These are phyloP conservation scores for Aureobasidium sp. DNA, from an alignment of 2,329 filamentous ascomycete species.

Conservation along the genomic window DNA sequence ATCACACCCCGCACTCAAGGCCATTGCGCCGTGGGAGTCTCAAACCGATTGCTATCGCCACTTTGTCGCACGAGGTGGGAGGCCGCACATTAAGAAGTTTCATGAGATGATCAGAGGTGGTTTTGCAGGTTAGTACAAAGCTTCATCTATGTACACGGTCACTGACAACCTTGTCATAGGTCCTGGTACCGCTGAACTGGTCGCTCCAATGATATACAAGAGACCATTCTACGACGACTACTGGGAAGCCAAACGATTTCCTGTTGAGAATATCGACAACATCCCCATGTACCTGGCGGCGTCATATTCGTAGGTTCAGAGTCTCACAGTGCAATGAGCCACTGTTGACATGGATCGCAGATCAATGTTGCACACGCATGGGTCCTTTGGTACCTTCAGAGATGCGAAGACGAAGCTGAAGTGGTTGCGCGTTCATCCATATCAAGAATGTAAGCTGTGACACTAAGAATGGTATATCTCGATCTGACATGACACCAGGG, in stretches of 20 bases:
- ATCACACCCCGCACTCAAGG: neutral
- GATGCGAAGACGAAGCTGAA: constrained; percentile 33
- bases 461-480: no score
- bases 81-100: neutral
- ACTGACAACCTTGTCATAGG: neutral
- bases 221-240: neutral
- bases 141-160: neutral
- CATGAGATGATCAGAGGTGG: neutral
- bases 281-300: constrained; percentile 17
- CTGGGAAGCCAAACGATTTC: neutral
- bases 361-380: constrained; percentile 14
- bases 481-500: neutral
- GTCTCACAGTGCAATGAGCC: no score
- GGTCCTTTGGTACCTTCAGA: constrained; percentile 27
- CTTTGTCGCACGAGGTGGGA: neutral
- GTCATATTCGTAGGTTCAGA: constrained; percentile 5
- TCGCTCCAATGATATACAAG: neutral
- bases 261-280: constrained; percentile 12
- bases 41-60: neutral
- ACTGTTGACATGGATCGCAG: neutral
- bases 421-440: constrained; percentile 35
- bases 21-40: neutral
- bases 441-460: constrained; percentile 32
- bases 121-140: neutral
- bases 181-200: neutral